These are phyloP conservation scores for Iberis pinnata DNA, from an alignment of 345 rosid genomes.

Conservation along the genomic window DNA sequence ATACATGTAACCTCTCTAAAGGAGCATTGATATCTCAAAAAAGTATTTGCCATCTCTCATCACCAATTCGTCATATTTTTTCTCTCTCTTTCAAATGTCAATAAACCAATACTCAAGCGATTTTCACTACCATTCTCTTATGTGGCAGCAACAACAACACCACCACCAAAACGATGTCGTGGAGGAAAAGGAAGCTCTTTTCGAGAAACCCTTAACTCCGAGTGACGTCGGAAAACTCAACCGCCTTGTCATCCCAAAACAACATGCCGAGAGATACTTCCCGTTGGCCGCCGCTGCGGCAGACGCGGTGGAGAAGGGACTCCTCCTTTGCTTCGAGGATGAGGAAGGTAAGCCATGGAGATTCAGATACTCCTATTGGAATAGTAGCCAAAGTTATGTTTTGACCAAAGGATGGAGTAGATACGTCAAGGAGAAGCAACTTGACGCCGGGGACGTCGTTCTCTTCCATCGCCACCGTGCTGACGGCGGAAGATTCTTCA, in stretches of 20 bases:
- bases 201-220: slow-evolving; percentile 79
- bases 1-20: slow-evolving; percentile 17
- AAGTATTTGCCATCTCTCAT: slow-evolving; percentile 22
- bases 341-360: slow-evolving; percentile 82
- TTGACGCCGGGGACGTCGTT: slow-evolving; percentile 72
- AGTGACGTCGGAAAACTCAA: slow-evolving; percentile 91
- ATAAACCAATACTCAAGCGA: slow-evolving; percentile 42
- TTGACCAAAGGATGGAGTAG: slow-evolving; percentile 91
- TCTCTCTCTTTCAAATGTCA: slow-evolving; percentile 38
- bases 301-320: slow-evolving; percentile 37
- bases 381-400: slow-evolving; percentile 75
- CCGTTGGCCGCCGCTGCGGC: slow-evolving; percentile 46
- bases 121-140: slow-evolving; percentile 33
- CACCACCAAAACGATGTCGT: slow-evolving; percentile 28
- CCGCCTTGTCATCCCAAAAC: slow-evolving; percentile 84
- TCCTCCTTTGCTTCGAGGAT: slow-evolving; percentile 68
- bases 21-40: slow-evolving; percentile 21
- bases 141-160: slow-evolving; percentile 37
- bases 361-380: slow-evolving; percentile 85
- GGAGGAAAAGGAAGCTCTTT: slow-evolving; percentile 47
- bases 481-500: slow-evolving; percentile 50
- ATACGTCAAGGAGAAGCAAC: slow-evolving; percentile 77
- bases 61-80: slow-evolving; percentile 17
- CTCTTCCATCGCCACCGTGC: slow-evolving; percentile 54
- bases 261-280: slow-evolving; percentile 80